Base-by-base conservation (phyloP, 1,284 basidiomycete species). In the Cystobasidium pallidum region DNA sequence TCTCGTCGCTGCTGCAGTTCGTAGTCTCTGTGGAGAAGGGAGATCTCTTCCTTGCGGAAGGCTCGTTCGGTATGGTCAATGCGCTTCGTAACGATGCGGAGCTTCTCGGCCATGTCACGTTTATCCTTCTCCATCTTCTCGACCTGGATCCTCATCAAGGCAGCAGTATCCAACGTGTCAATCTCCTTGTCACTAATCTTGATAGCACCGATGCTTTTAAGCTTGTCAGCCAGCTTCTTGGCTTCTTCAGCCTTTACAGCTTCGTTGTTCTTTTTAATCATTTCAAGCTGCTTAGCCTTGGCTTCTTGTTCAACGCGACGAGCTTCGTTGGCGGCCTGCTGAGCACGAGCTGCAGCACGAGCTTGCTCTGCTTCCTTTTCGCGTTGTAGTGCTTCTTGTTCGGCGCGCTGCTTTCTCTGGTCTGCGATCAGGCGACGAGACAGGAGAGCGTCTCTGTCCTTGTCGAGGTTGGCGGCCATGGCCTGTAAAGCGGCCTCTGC, bases 71-170 rank as follows among this genome's bases (percentile, higher is more conserved):
- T 82, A 82, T 99, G 94, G 80, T 99, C 95, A 78, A 98, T 88
- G 36, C 93, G 90, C 83, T 98, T 97, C 71, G 89, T 82, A 66
- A 91, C 86, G 75, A 94, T 87, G 43, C 93, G 89, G 73, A 97
- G 85, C 30, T 89, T 88, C 78, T 94, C 91, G 75, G 86, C 87
- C 76, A 92, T 85, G 77, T 94, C 91, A 78, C 88, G 89, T 86
- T 96, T 96, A 84, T 98, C 95, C 83, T 96, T 97, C 83, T 97
- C 94, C 70, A 96, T 85, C 80, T 96, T 92, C 77, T 92, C 88
- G 64, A 98, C 93, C 81, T 97, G 93, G 77, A 98, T 87, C 66
- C 87, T 88, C 80, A 98, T 91, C 74, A 99, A 87, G 75, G 89
- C 88, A 79, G 92, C 89, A 10, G 93, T 94, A 81, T 93, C 92